Base-by-base conservation (phyloP, 2,329 filamentous ascomycete genomes). In the Penicillium sp. region DNA sequence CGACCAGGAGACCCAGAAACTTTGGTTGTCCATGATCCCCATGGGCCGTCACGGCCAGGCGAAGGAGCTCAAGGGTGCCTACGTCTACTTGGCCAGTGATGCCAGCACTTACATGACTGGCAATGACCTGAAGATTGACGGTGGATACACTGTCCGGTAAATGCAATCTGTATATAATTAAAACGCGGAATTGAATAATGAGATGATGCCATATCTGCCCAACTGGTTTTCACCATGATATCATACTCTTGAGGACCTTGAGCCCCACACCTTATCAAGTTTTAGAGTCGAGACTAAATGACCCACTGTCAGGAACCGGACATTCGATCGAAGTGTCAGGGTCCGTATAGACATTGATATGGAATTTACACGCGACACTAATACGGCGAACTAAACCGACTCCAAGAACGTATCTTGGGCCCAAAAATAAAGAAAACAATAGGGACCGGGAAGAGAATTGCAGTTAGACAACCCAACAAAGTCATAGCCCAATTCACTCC, bases 41-140 rank as follows among this genome's bases (percentile, higher is more conserved):
- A 67, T 78, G 66, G 73, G 76, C 25, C 71, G 78, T 43, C 72
- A 80, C 45, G 78, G 75, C 16, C 72, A 82, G 52, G 76, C 77
- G 3, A 79, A 78, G 66, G 79, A 82, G 66, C 66, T 82, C 47
- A 82, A 81, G 70, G 78, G 76, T 4, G 69, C 68, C 6, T 73
- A 72, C 39, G 67, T 72, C n/a, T 73, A 71, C 45, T 53, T 72
- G 26, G 62, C 62, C 26, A 67, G 61, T 36, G 68, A 72, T 58
- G 69, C 70, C 2, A 71, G 67, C 32, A 63, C 64, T 7, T 74
- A 73, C 45, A 72, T 66, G 57, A 73, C 71, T 7, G 71, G 71
- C 18, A 57, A 61, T 4, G 69, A 74, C 42, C 48, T 73, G 30
- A 51, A 67, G 31, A 67, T 74, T 41, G 71, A 73, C 35, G 71